phyloP scores from a whole-genome alignment of 768 basidiomycete species.

The Pulveroboletus sp. region DNA sequence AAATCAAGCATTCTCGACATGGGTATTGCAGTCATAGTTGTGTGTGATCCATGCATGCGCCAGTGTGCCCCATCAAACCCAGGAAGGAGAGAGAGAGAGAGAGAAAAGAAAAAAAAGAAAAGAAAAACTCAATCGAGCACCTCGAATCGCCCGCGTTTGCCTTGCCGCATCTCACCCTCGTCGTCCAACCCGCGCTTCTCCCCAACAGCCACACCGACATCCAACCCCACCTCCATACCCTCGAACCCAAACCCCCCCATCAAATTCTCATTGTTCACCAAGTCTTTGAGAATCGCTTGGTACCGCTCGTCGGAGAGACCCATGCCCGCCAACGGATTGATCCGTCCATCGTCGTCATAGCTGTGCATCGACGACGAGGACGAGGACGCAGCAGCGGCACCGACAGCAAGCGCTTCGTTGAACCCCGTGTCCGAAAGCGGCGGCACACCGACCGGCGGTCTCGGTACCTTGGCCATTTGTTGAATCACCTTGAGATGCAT shows the following conservation, averaged over 20 bases:
- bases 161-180: conserved; percentile 38
- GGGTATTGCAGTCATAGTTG: too few relatives aligned
- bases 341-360: conserved; percentile 44
- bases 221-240: conserved; percentile 11
- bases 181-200: conserved; percentile 40
- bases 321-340: conserved; percentile 86
- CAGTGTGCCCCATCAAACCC: too few relatives aligned
- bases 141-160: conserved; percentile 62
- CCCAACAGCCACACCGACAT: conserved; percentile 21
- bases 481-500: conserved; percentile 86
- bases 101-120: neutral
- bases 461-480: conserved; percentile 62
- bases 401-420: conserved; percentile 52
- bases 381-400: conserved; percentile 23
- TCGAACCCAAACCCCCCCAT: conserved; percentile 33
- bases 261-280: conserved; percentile 65
- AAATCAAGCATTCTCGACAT: too few relatives aligned
- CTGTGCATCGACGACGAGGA: conserved; percentile 29
- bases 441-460: conserved; percentile 63
- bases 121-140: conserved; percentile 45
- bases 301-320: conserved; percentile 91
- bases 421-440: conserved; percentile 52
- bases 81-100: neutral
- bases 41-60: too few relatives aligned
- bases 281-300: conserved; percentile 67